Evolutionary conservation across 2,329 filamentous ascomycete species (phyloP), one percentile per base, ranked within the genome.

Genomic region (Claviceps pazoutovae): DNA sequence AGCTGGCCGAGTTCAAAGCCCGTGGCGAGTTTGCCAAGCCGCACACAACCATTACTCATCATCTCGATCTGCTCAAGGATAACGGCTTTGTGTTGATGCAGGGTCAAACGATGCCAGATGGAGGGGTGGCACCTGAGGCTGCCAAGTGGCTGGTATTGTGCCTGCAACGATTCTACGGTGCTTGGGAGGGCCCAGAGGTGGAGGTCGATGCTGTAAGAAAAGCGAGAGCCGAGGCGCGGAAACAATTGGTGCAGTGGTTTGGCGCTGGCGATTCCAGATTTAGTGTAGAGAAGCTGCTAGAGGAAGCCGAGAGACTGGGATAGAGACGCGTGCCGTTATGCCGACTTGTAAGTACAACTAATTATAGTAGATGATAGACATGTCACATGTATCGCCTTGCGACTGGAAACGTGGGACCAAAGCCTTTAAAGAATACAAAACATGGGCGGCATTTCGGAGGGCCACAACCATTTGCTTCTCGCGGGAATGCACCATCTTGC

Each of bases 11-110:
- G 65, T 98, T 86, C 72, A 96, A 97, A 74, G 71, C 88, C 53
- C 78, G 91, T 49, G 90, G 90, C 49, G 87, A 95, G 67, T 98
- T 82, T 63, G 88, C 88, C 45, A 81, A 85, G 67, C 90, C 93
- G 46, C 93, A 98, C 64, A 98, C 93, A 0, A 96, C 88, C 2
- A 74, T 97, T 51, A 96, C 91, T 42, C 89, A 97, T 68, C 88
- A 98, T 68, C 71, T 84, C 16, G 93, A 98, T 66, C 71, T 96
- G 2, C 79, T 79, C 0, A 73, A 77, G 53, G 78, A 81, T 9
- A 87, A 88, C 60, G 87, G 83, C 5, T 62, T 97, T 26, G 89
- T 96, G 14, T 72, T 98, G 56, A 84, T 96, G 74, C 86, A 93
- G 63, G 93, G 93, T 0, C 76, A 78, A 57, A 83, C 97, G 14